Base-by-base conservation (phyloP, 148 eudicot genomes). In the Cornus suecica region DNA sequence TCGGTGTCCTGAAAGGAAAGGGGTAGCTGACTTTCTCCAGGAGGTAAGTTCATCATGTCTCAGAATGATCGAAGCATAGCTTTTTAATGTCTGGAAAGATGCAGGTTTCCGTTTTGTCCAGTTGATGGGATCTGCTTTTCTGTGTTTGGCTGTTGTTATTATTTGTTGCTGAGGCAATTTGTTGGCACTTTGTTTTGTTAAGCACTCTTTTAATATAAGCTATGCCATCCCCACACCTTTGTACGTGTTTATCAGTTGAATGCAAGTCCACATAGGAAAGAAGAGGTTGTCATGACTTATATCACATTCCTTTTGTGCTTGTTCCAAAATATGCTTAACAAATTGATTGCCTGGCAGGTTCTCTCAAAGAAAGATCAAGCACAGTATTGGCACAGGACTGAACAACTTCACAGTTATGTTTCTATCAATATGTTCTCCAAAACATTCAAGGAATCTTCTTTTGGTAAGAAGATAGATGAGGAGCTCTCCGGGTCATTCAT, bases 21-120 rank as follows among this genome's bases (percentile, higher is more conserved):
- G 92, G 23, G 88, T 90, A 14, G 93, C 95, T 24, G 95, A 90
- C 79, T 94, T 94, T 79, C 93, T 94, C 32, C 97, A 94, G 78
- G 97, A 94, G 89, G 98, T 86, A 83, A 84, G 37, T 73, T 31
- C 29, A 48, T 48, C 42, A 37, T 37, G 42, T 8, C 42, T 37
- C 9, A 37, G 9, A 37, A 37, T 37, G 42, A 37, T 37, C 7
- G 6, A 37, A 32, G 42, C 42, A 37, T 37, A 8, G 0, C 9
- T 37, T 37, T 37, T 37, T 0, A 37, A 37, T 37, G 42, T 37
- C 42, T 37, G 42, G 7, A 37, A 4, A 37, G 42, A 8, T 37
- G 42, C 42, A 37, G 42, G 6, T 37, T 37, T 4, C 42, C 9
- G 42, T 37, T 37, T 37, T 37, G 42, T 6, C 42, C 42, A 37